phyloP scores from a whole-genome alignment of 768 basidiomycete species.

The Amanita polypyramis region DNA sequence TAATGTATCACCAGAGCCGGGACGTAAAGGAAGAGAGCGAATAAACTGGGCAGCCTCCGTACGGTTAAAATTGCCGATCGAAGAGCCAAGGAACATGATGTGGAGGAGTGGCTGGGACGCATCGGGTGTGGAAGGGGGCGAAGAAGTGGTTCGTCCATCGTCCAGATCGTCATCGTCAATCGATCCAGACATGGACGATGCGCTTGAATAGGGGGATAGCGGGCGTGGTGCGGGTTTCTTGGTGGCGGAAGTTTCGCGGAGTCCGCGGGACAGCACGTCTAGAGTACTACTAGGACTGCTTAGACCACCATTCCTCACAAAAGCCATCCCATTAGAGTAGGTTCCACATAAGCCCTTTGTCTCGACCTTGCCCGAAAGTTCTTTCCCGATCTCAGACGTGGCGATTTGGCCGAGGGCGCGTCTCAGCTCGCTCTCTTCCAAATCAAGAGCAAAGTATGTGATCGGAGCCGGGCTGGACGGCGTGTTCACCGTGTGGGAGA shows the following conservation, averaged over 20 bases:
- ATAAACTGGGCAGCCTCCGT: constrained; percentile 66
- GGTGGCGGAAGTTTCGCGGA: neutral
- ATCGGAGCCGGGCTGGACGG: constrained; percentile 34
- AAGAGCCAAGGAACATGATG: constrained; percentile 85
- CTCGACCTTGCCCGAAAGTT: constrained; percentile 60
- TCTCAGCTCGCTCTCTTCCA: constrained; percentile 78
- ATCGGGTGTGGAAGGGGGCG: constrained; percentile 39
- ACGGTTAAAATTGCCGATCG: constrained; percentile 82
- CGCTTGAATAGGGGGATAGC: constrained; percentile 11
- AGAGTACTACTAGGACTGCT: constrained; percentile 12
- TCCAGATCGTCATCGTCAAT: constrained; percentile 10
- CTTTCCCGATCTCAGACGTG: constrained; percentile 47
- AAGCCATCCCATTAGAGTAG: constrained; percentile 82
- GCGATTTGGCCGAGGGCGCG: constrained; percentile 66
- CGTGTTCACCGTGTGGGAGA: constrained; percentile 43
- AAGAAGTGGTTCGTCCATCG: constrained; percentile 15
- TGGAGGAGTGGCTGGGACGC: constrained; percentile 49
- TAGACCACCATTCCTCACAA: constrained; percentile 58
- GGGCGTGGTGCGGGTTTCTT: neutral
- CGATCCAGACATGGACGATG: constrained; percentile 10
- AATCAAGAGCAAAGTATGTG: constrained; percentile 88
- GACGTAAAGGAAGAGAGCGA: constrained; percentile 62
- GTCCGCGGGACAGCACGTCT: neutral
- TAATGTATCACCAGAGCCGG: constrained; percentile 70
- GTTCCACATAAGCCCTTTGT: constrained; percentile 86